These are phyloP conservation scores for Gossypium gossypioides DNA, from an alignment of 441 rosid species.

Conservation along the genomic window DNA sequence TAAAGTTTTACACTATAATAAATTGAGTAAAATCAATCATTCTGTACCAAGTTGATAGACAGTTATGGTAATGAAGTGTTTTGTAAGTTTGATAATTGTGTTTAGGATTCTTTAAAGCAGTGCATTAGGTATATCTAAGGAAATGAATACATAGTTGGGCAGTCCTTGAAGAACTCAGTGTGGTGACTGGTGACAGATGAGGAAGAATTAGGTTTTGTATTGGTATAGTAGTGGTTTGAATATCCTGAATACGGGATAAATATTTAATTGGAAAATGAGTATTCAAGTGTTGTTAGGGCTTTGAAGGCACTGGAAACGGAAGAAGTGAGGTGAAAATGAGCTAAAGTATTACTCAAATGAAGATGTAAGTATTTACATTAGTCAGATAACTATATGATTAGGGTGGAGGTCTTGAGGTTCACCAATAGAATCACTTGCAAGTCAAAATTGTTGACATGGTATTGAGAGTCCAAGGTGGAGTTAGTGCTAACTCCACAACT, in stretches of 20 bases:
- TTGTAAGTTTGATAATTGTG: neutral
- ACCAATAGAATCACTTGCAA: neutral
- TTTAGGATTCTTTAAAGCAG: neutral
- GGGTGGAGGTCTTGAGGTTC: conserved; percentile 1
- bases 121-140: neutral
- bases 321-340: neutral
- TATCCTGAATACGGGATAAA: neutral
- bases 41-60: neutral
- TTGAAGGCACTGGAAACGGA: neutral
- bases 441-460: neutral
- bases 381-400: neutral
- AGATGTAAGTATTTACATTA: neutral
- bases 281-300: neutral
- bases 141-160: neutral
- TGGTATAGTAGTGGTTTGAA: neutral
- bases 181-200: neutral
- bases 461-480: neutral
- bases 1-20: neutral
- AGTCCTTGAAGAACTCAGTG: neutral
- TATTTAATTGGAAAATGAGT: neutral
- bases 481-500: neutral
- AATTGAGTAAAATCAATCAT: neutral
- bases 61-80: neutral
- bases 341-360: neutral
- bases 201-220: conserved; percentile 1